Percentiles rank a stretch among this genome's conserved stretches.
phyloP scores from a whole-genome alignment of 192 early-diverging fungal species.

The Backusella liffmaniae region DNA sequence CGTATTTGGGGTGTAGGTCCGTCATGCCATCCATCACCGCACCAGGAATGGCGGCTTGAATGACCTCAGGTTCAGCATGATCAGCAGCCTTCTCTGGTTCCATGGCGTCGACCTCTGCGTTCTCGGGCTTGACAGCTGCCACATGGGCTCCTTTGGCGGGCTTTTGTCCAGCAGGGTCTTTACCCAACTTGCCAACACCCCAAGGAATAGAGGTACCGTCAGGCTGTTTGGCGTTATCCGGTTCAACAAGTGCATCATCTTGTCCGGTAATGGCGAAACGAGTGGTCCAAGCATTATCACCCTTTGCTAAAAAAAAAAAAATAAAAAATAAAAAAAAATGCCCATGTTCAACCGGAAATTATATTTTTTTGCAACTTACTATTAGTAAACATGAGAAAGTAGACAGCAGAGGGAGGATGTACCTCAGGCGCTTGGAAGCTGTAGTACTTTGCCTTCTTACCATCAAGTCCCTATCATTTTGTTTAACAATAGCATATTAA shows the following conservation, averaged over 20 bases:
- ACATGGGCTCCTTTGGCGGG: not conserved
- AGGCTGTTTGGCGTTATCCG: conserved; percentile 25
- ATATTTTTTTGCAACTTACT: conserved; percentile 6
- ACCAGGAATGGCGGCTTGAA: conserved; percentile 2
- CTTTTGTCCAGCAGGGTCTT: not conserved
- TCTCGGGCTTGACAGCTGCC: not conserved
- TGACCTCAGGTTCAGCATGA: not conserved
- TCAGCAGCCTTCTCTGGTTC: not conserved
- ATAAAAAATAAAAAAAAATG: not conserved
- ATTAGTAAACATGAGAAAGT: conserved; percentile 43
- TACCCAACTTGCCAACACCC: conserved; percentile 16
- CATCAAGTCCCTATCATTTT: conserved; percentile 23
- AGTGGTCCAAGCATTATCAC: conserved; percentile 37
- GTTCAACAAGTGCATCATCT: not conserved
- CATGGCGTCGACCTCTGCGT: not conserved
- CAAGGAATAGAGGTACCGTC: conserved; percentile 17
- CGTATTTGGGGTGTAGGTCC: not conserved
- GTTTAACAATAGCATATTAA: not conserved
- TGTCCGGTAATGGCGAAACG: conserved; percentile 34
- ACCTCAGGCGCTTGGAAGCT: conserved; percentile 31
- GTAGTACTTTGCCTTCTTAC: not conserved
- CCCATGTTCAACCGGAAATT: not conserved
- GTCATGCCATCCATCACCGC: not conserved
- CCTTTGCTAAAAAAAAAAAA: not conserved
- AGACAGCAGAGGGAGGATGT: conserved; percentile 31